Percentiles rank a stretch among this genome's conserved stretches.
These are phyloP conservation scores for Starmerella riodocensis DNA, from an alignment of 805 yeast genomes.

Conservation along the genomic window DNA sequence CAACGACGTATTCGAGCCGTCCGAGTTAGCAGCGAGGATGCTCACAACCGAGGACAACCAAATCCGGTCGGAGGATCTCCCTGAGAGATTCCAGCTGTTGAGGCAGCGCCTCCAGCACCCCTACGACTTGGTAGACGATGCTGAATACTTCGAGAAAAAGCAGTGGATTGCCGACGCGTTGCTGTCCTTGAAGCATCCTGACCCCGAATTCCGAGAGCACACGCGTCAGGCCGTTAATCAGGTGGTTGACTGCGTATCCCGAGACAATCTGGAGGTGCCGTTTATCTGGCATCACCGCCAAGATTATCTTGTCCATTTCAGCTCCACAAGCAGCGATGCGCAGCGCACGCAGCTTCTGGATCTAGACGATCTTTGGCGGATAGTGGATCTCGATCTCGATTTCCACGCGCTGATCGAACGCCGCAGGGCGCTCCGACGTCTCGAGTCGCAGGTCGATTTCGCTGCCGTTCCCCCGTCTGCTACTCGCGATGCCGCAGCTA, in stretches of 20 bases:
- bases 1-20: conserved; percentile 86
- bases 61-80: conserved; percentile 75
- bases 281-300: conserved; percentile 91
- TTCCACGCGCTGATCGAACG: conserved; percentile 75
- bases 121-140: conserved; percentile 43
- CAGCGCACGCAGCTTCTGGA: conserved; percentile 31
- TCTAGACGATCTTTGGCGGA: conserved; percentile 87
- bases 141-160: conserved; percentile 59
- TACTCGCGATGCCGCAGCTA: neutral
- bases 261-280: conserved; percentile 80
- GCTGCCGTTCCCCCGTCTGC: conserved; percentile 21
- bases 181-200: conserved; percentile 40
- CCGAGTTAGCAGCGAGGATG: conserved; percentile 80
- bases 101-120: conserved; percentile 55
- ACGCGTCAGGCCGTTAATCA: conserved; percentile 57
- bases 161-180: conserved; percentile 66
- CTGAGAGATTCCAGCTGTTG: conserved; percentile 78
- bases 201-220: conserved; percentile 28
- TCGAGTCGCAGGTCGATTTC: conserved; percentile 22
- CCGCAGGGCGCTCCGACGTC: conserved; percentile 45
- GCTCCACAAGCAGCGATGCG: conserved; percentile 30
- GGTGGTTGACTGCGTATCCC: conserved; percentile 59
- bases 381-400: conserved; percentile 73
- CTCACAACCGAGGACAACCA: conserved; percentile 84
- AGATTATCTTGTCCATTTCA: conserved; percentile 58